A percentile compares a stretch with the other conserved stretches of the same genome.
Conservation (phyloP, 169 alveolate genomes). For the Perkinsus marinus region DNA sequence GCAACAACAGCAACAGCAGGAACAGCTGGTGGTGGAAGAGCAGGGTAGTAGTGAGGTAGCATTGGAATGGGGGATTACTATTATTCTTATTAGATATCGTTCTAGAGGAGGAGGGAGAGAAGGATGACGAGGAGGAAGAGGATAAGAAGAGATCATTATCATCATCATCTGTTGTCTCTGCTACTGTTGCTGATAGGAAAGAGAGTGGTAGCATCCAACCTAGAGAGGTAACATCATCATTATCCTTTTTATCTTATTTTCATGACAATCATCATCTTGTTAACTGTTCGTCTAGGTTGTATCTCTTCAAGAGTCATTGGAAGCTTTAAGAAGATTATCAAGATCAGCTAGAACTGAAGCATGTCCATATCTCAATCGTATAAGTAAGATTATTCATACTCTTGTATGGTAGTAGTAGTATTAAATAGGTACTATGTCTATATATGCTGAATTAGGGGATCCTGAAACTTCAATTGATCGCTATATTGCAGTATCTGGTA, state of each 20-base stretch:
- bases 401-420: background rate
- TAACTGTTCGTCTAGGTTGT: too few relatives aligned
- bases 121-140: too few relatives aligned
- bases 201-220: too few relatives aligned
- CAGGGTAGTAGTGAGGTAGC: background rate
- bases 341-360: background rate
- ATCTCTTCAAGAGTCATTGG: background rate
- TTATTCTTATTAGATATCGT: too few relatives aligned
- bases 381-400: background rate
- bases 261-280: too few relatives aligned
- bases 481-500: background rate
- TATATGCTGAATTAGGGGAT: background rate
- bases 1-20: background rate
- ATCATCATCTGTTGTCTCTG: too few relatives aligned
- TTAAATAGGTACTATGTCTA: background rate
- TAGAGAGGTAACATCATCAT: too few relatives aligned
- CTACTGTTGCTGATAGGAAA: too few relatives aligned
- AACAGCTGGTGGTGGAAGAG: background rate
- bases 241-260: too few relatives aligned
- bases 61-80: background rate
- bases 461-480: background rate
- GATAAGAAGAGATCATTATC: too few relatives aligned
- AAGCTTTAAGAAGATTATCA: background rate
- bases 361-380: background rate
- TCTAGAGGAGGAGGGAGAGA: too few relatives aligned